Evolutionary conservation across 208 protist genomes (phyloP).

Genomic region (Leishmania tropica): DNA sequence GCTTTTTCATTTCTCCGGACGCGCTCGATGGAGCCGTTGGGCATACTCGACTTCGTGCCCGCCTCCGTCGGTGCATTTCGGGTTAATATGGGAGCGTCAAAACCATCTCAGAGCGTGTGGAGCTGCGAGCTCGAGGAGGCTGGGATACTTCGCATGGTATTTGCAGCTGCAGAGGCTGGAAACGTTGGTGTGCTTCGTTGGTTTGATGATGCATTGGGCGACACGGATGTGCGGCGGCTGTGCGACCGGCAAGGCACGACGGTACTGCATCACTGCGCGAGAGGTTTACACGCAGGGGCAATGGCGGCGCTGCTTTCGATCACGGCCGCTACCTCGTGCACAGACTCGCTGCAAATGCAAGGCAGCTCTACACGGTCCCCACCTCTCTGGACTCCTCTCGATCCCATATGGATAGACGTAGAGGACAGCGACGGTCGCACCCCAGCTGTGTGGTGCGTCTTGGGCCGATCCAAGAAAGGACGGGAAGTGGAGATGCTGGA

Average conservation of each 20-base stretch:
- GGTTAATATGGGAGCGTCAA: background rate
- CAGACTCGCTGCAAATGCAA: background rate
- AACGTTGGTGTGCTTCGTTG: conserved; percentile 37
- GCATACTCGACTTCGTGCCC: background rate
- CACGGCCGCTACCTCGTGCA: background rate
- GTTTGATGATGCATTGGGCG: conserved; percentile 29
- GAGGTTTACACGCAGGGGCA: conserved; percentile 25
- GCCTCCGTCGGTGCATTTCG: background rate
- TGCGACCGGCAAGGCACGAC: conserved; percentile 38
- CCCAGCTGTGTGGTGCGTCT: conserved; percentile 59
- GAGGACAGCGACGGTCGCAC: conserved; percentile 52
- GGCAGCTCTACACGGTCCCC: background rate
- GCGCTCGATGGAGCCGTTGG: conserved; percentile 12
- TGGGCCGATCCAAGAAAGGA: conserved; percentile 17
- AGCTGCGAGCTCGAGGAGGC: conserved; percentile 9
- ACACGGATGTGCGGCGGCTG: conserved; percentile 27
- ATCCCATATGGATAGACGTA: conserved; percentile 30
- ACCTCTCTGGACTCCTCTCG: conserved; percentile 14
- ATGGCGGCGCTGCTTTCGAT: conserved; percentile 37
- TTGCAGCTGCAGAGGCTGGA: conserved; percentile 50
- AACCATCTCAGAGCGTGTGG: background rate
- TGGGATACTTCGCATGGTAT: conserved; percentile 25
- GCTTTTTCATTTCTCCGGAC: conserved; percentile 43
- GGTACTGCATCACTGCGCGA: conserved; percentile 61
- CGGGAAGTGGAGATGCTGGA: conserved; percentile 37